phyloP scores from a whole-genome alignment of 495 filamentous ascomycete genomes.

The Neurospora sp. region DNA sequence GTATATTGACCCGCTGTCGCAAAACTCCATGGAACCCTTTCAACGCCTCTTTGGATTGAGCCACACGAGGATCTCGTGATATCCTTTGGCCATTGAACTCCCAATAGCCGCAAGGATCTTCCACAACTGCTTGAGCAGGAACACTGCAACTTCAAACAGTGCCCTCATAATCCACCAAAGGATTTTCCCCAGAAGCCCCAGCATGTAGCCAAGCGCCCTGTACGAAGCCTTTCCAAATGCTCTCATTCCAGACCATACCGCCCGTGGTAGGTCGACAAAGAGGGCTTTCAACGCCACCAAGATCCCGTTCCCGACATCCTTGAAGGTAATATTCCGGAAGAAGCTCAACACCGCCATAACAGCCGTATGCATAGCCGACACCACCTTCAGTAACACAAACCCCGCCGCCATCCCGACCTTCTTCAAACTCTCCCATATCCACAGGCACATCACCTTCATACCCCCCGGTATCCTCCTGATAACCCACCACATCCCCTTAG shows the following conservation, averaged over 20 bases:
- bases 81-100: conserved; percentile 22
- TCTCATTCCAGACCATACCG: conserved; percentile 16
- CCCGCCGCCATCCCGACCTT: conserved; percentile 16
- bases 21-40: neutral
- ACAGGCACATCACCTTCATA: conserved; percentile 15
- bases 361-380: conserved; percentile 28
- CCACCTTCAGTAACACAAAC: conserved; percentile 13
- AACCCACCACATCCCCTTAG: conserved; percentile 8
- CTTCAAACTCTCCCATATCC: conserved; percentile 24
- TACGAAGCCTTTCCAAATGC: conserved; percentile 13
- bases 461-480: conserved; percentile 22
- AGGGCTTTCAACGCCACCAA: conserved; percentile 18
- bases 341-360: conserved; percentile 23
- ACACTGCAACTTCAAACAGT: conserved; percentile 20
- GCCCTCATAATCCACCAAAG: conserved; percentile 16
- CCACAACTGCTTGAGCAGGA: conserved; percentile 25
- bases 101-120: conserved; percentile 22
- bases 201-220: conserved; percentile 17
- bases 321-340: conserved; percentile 28
- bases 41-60: conserved; percentile 27
- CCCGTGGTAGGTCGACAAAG: conserved; percentile 23
- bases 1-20: neutral
- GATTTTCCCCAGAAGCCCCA: conserved; percentile 20
- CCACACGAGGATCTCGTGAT: conserved; percentile 30
- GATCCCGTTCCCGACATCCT: conserved; percentile 29